A percentile compares a stretch with the other conserved stretches of the same genome.
Evolutionary conservation across 2,329 filamentous ascomycete genomes (phyloP).

Genomic region (Beauveria scarabaeidicola): DNA sequence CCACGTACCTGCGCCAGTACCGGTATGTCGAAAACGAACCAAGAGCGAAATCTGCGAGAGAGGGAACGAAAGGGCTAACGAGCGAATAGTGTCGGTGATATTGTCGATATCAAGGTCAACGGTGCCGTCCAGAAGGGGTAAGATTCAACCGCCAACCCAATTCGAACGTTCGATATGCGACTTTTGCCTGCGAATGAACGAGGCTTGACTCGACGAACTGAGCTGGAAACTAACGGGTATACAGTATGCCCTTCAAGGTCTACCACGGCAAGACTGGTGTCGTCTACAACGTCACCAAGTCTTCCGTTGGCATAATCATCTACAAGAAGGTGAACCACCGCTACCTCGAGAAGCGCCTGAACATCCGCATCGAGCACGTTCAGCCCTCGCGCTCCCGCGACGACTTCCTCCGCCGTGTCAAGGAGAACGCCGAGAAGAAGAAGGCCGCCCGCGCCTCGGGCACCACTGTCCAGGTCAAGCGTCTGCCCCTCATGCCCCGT

Average conservation of each 20-base stretch:
- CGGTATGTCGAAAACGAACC: constrained; percentile 42
- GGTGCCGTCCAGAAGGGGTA: constrained; percentile 97
- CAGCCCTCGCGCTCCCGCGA: constrained; percentile 88
- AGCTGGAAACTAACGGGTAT: constrained; percentile 25
- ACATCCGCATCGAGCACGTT: constrained; percentile 98
- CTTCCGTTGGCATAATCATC: constrained; percentile 94
- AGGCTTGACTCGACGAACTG: not conserved
- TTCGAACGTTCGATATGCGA: not conserved
- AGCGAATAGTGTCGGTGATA: constrained; percentile 74
- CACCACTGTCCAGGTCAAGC: constrained; percentile 84
- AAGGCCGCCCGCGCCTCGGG: constrained; percentile 87
- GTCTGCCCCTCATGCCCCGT: constrained; percentile 72
- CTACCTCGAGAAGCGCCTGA: constrained; percentile 99
- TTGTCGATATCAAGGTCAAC: constrained; percentile 98
- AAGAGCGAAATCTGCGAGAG: constrained; percentile 32
- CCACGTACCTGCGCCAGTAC: constrained; percentile 92
- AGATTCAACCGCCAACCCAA: constrained; percentile 27
- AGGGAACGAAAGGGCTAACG: constrained; percentile 12
- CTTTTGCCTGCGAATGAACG: not conserved
- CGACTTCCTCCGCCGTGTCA: constrained; percentile 93
- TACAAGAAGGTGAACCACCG: constrained; percentile 99
- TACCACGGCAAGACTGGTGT: constrained; percentile 99
- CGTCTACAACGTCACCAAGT: constrained; percentile 99
- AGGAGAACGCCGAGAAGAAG: constrained; percentile 90
- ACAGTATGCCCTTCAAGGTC: constrained; percentile 96